Evolutionary conservation across 2,329 filamentous ascomycete species (phyloP), one percentile per base, ranked within the genome.

Genomic region (Colletotrichum simmondsii): DNA sequence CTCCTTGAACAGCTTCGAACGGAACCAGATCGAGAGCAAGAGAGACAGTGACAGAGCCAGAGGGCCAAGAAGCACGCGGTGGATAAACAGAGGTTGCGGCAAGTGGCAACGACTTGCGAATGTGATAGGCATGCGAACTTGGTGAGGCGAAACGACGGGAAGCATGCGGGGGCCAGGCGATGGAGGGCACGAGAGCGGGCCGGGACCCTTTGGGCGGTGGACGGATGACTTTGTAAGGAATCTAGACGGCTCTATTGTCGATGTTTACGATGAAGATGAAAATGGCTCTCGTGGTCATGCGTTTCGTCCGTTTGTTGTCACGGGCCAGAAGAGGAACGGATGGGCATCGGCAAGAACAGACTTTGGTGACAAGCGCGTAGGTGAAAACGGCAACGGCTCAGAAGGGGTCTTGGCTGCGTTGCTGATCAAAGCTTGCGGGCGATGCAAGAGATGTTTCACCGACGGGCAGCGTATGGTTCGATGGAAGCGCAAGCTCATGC

Each of bases 331-430:
- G n/a, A 16, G 26, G 22, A 37, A 28, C 10, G 26, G 52, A 28
- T 52, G 32, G 35, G 28, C 65, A 42, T 42, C 58, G 65, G 58
- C 7, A 62, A 30, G 68, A 71, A 71, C 68, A 68, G 68, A 68
- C 68, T 19, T 22, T 56, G 64, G 6, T 30, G 37, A 62, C 63
- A 68, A 68, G 66, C 35, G 60, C 4, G 64, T 46, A 67, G 63
- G n/a, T 32, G 49, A 49, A 22, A 16, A 37, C 42, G 53, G 32
- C 35, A 46, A 32, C 57, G 19, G 32, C 53, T 63, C 32, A 52
- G 64, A 68, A n/a, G 68, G 32, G 24, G 35, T 30, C 22, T 37
- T 37, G 37, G 35, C 30, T 65, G 26, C 26, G 24, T 32, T 19
- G 65, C 14, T 42, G 49, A 63, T 67, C 42, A 30, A 46, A 54